Evolutionary conservation across 805 yeast species (phyloP).

Genomic region (Nakazawaea holstii): DNA sequence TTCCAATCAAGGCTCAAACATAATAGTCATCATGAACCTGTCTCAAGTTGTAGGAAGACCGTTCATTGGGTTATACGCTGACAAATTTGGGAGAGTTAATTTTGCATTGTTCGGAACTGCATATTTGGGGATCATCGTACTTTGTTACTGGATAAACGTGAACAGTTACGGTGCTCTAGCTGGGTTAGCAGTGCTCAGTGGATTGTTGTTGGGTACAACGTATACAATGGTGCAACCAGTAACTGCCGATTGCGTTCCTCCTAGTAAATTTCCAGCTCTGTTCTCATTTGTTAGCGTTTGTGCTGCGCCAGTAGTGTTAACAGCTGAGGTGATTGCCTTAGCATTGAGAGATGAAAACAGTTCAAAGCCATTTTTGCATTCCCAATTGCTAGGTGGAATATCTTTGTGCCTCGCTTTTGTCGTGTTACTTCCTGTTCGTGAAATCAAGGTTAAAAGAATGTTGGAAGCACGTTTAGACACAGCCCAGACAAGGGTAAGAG

Average conservation of each 20-base stretch:
- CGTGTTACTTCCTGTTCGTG: constrained; percentile 43
- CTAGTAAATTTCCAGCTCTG: constrained; percentile 23
- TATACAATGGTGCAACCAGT: constrained; percentile 23
- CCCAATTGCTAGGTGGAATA: constrained; percentile 57
- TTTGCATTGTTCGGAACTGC: constrained; percentile 31
- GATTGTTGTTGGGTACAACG: constrained; percentile 41
- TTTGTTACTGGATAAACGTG: constrained; percentile 38
- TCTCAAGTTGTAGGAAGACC: constrained; percentile 48
- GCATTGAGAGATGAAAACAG: constrained; percentile 16
- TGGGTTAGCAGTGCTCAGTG: constrained; percentile 37
- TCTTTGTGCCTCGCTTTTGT: constrained; percentile 38
- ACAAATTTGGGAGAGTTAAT: constrained; percentile 41
- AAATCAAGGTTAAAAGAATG: constrained; percentile 39
- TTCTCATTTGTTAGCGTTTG: constrained; percentile 22
- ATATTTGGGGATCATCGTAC: constrained; percentile 28
- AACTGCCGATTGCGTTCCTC: constrained; percentile 23
- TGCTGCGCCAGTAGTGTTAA: constrained; percentile 22
- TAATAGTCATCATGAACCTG: constrained; percentile 40
- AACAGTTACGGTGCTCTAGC: constrained; percentile 29
- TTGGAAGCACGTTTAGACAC: constrained; percentile 15
- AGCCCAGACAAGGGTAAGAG: background rate
- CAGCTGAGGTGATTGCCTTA: constrained; percentile 25
- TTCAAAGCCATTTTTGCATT: constrained; percentile 43
- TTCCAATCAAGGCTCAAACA: constrained; percentile 34
- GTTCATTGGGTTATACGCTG: constrained; percentile 38